Base-by-base conservation (phyloP, 768 basidiomycete genomes). In the Bullera alba region DNA sequence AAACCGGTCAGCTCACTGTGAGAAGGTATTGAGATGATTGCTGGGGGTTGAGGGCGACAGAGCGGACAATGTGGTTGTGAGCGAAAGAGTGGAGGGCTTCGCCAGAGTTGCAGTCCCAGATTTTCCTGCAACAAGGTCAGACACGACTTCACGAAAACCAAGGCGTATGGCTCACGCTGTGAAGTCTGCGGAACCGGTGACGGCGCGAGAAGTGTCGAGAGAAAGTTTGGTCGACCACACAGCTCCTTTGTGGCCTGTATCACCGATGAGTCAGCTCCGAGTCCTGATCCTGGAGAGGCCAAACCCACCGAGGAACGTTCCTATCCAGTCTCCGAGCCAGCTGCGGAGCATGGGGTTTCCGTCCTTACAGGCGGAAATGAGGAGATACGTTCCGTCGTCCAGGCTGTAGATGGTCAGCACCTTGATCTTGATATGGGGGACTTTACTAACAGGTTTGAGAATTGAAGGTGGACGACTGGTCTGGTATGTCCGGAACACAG, bases 301-400 rank as follows among this genome's bases (percentile, higher is more conserved):
- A 60, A 32, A 61, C 66, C 51, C 41, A 73, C 74, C 76, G 4
- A 76, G 57, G 55, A 78, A 77, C 0, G 77, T 77, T 30, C 95
- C 95, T 69, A 95, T 87, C 95, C 95, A 99, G 74, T 99, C 95
- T 28, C 93, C 93, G 48, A 88, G 87, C 92, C 92, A 93, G 67
- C 90, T 86, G 67, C 90, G 82, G 60, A 95, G 76, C 88, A 93
- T 92, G 38, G 90, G 92, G 64, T 90, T 96, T 28, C 95, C 95
- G 78, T 97, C 95, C 75, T 97, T 99, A 78, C 95, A 97, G 63
- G 87, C 86, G 50, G 92, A 96, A 66, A 96, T 85, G 56, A 99
- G 80, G 56, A 96, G 77, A 74, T 84, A 97, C 37, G 83, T 81
- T 56, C 81, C 80, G 73, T 96, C 92, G 21, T 88, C 69, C 19